Evolutionary conservation across 306 rosid species (phyloP).

Genomic region (Prunus fruticosa): DNA sequence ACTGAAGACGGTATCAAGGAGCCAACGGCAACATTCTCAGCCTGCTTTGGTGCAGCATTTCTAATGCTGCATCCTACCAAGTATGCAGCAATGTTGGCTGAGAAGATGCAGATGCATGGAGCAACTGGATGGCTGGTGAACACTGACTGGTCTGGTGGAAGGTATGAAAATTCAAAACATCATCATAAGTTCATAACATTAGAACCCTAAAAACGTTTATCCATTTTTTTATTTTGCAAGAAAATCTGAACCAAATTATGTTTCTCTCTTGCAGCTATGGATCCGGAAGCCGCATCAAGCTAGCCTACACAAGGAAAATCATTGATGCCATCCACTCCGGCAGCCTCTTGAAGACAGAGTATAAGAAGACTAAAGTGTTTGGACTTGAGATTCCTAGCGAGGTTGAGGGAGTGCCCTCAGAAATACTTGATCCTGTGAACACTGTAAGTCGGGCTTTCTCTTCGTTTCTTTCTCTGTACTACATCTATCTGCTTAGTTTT

Average conservation of each 20-base stretch:
- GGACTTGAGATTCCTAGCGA: slow-evolving; percentile 71
- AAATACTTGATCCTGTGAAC: slow-evolving; percentile 64
- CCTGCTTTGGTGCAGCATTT: slow-evolving; percentile 93
- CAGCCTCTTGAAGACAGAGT: slow-evolving; percentile 49
- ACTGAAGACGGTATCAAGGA: slow-evolving; percentile 88
- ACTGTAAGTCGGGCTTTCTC: slow-evolving; percentile 42
- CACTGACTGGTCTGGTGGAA: slow-evolving; percentile 90
- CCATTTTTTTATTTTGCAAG: no score
- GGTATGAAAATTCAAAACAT: slow-evolving; percentile 21
- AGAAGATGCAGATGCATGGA: slow-evolving; percentile 77
- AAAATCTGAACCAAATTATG: not conserved
- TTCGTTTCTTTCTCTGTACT: not conserved
- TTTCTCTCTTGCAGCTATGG: slow-evolving; percentile 50
- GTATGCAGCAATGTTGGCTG: slow-evolving; percentile 91
- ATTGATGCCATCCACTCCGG: slow-evolving; percentile 85
- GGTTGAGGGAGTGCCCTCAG: slow-evolving; percentile 75
- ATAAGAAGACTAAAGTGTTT: slow-evolving; percentile 55
- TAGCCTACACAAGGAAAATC: slow-evolving; percentile 69
- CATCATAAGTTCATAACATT: not conserved
- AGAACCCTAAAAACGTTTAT: no score
- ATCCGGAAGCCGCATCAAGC: slow-evolving; percentile 59
- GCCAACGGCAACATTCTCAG: slow-evolving; percentile 87
- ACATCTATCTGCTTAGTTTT: not conserved
- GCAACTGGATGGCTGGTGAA: slow-evolving; percentile 91
- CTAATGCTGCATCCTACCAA: slow-evolving; percentile 88